These are phyloP conservation scores for Rhodomyrtus tomentosa DNA, from an alignment of 345 rosid genomes.

Conservation along the genomic window DNA sequence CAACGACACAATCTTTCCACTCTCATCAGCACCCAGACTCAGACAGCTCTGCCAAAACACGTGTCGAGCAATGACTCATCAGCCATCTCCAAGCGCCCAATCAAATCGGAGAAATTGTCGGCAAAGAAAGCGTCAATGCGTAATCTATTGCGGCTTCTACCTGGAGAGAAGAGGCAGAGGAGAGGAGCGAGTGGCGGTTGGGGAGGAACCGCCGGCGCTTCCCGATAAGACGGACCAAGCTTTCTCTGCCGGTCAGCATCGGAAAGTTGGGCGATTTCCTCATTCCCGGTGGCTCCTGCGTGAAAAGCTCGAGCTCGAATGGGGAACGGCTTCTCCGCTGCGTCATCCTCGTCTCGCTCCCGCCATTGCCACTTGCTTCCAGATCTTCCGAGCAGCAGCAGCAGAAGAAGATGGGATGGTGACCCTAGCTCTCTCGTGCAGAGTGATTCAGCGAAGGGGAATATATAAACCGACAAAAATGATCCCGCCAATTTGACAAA, in stretches of 20 bases:
- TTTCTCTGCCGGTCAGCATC: conserved; percentile 68
- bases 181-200: conserved; percentile 37
- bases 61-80: background rate
- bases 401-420: background rate
- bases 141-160: background rate
- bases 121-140: background rate
- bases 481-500: background rate
- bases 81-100: background rate
- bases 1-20: background rate
- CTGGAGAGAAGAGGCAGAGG: conserved; percentile 20
- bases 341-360: background rate
- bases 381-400: background rate
- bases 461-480: accelerated
- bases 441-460: background rate
- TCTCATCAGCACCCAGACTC: conserved; percentile 15
- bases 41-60: conserved; percentile 18
- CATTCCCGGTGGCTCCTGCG: background rate
- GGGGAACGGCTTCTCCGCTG: background rate
- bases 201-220: conserved; percentile 67
- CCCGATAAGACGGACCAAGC: conserved; percentile 60
- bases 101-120: background rate
- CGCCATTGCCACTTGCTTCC: background rate
- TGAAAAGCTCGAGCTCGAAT: background rate
- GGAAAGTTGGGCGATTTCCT: background rate
- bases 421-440: background rate